Conservation (phyloP, 2,329 filamentous ascomycete genomes). For the Lasiodiplodia gonubiensis region DNA sequence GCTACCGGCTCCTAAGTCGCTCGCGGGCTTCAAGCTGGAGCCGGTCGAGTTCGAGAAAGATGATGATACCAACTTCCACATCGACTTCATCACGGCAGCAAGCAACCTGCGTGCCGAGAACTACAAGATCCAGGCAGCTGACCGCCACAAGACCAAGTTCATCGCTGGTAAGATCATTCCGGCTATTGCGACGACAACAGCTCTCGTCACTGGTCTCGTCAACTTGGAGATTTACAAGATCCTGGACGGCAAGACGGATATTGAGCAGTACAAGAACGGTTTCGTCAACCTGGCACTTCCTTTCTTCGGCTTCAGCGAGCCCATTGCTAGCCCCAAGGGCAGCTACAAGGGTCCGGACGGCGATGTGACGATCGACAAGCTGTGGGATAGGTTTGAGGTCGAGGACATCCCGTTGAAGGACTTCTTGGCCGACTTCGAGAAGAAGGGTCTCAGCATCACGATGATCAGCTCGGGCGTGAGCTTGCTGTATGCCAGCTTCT, state of each 20-base stretch:
- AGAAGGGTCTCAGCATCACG: constrained; percentile 78
- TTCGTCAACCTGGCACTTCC: constrained; percentile 96
- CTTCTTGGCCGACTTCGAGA: constrained; percentile 81
- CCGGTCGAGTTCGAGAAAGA: constrained; percentile 99
- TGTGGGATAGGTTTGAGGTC: constrained; percentile 97
- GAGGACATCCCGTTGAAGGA: constrained; percentile 83
- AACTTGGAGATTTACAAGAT: constrained; percentile 95
- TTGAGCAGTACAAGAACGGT: constrained; percentile 99
- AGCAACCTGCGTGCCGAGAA: constrained; percentile 97
- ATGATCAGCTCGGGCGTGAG: constrained; percentile 99
- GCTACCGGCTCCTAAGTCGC: constrained; percentile 77
- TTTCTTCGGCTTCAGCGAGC: constrained; percentile 98
- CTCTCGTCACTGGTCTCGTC: constrained; percentile 91
- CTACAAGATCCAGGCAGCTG: constrained; percentile 92
- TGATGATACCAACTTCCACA: constrained; percentile 96
- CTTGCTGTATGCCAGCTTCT: constrained; percentile 92
- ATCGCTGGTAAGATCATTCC: constrained; percentile 99
- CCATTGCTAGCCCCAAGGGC: constrained; percentile 91
- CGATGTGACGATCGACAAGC: constrained; percentile 85
- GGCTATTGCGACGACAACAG: constrained; percentile 96
- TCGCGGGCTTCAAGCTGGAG: constrained; percentile 86
- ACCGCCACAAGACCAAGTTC: constrained; percentile 98
- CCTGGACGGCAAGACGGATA: constrained; percentile 91
- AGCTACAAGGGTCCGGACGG: constrained; percentile 81
- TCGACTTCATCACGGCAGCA: constrained; percentile 97